Conservation (phyloP, 805 yeast genomes). For the Starmerella geochares region DNA sequence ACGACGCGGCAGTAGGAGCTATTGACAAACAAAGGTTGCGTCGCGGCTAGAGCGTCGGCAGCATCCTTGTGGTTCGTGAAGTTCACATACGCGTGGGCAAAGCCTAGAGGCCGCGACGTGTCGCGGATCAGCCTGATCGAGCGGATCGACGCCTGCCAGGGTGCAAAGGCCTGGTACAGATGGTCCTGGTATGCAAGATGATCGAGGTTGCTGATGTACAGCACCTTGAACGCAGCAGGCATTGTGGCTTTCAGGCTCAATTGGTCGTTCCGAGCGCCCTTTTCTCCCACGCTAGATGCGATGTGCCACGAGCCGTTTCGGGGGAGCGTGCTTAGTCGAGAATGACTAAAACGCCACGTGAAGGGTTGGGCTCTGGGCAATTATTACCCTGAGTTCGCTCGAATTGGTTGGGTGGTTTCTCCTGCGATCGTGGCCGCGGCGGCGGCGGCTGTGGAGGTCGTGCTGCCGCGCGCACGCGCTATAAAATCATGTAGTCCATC, state of each 20-base stretch:
- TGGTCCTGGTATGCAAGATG: conserved; percentile 20
- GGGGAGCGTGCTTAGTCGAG: not conserved
- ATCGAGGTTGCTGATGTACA: conserved; percentile 26
- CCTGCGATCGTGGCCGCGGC: too few relatives aligned
- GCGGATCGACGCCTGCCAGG: conserved; percentile 14
- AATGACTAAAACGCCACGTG: conserved; percentile 1
- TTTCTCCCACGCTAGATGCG: not conserved
- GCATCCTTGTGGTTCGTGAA: conserved; percentile 20
- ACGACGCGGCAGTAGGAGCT: conserved; percentile 23
- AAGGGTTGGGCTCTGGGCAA: not conserved
- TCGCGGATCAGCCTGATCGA: conserved; percentile 23
- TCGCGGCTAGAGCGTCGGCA: conserved; percentile 13
- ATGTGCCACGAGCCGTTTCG: not conserved
- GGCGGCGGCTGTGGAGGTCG: too few relatives aligned
- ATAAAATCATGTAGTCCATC: too few relatives aligned
- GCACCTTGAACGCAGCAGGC: conserved; percentile 14
- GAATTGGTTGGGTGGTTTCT: not conserved
- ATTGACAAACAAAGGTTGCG: conserved; percentile 23
- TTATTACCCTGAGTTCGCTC: not conserved
- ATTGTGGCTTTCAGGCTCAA: conserved; percentile 1
- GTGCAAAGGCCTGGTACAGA: conserved; percentile 22
- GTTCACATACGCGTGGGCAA: conserved; percentile 23
- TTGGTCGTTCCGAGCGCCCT: conserved; percentile 4
- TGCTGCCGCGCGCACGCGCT: too few relatives aligned
- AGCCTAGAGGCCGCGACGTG: conserved; percentile 14